phyloP scores from a whole-genome alignment of 352 stramenopile species.

The Thalassiosira exigua region DNA sequence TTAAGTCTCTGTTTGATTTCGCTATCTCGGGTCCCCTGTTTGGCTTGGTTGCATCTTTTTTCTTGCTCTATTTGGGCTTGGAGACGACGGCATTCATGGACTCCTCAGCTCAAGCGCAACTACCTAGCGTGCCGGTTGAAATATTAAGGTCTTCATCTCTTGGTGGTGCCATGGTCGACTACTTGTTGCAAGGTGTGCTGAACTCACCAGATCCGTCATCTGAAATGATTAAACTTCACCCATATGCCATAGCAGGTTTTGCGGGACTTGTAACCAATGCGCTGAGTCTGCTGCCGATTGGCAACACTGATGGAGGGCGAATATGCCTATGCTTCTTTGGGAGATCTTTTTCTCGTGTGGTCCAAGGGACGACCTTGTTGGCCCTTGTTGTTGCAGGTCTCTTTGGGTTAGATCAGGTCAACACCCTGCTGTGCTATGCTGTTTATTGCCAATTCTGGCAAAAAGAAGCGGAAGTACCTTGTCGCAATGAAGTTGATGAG shows the following conservation, averaged over 20 bases:
- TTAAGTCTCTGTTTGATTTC: conserved; percentile 78
- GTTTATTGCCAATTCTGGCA: conserved; percentile 63
- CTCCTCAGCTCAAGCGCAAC: conserved; percentile 29
- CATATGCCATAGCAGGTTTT: conserved; percentile 77
- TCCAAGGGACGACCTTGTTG: conserved; percentile 61
- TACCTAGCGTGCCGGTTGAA: conserved; percentile 65
- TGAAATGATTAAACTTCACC: conserved; percentile 70
- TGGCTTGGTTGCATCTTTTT: conserved; percentile 61
- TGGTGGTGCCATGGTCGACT: conserved; percentile 71
- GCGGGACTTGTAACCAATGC: conserved; percentile 75
- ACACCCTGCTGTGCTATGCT: conserved; percentile 66
- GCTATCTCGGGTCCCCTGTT: conserved; percentile 68
- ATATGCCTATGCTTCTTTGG: conserved; percentile 71
- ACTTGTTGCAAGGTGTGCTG: conserved; percentile 56
- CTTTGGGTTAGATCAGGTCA: conserved; percentile 48
- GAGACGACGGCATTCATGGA: conserved; percentile 66
- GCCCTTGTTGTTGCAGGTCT: conserved; percentile 36
- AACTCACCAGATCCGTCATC: conserved; percentile 51
- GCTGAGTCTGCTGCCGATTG: conserved; percentile 72
- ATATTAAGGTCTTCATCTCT: conserved; percentile 62
- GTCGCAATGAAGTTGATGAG: conserved; percentile 64
- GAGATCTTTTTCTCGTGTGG: conserved; percentile 52
- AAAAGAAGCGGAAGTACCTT: conserved; percentile 72
- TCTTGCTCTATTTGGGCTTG: conserved; percentile 66
- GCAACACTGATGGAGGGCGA: conserved; percentile 73